Base-by-base conservation (phyloP, 495 filamentous ascomycete species). In the Xylaria sp. region DNA sequence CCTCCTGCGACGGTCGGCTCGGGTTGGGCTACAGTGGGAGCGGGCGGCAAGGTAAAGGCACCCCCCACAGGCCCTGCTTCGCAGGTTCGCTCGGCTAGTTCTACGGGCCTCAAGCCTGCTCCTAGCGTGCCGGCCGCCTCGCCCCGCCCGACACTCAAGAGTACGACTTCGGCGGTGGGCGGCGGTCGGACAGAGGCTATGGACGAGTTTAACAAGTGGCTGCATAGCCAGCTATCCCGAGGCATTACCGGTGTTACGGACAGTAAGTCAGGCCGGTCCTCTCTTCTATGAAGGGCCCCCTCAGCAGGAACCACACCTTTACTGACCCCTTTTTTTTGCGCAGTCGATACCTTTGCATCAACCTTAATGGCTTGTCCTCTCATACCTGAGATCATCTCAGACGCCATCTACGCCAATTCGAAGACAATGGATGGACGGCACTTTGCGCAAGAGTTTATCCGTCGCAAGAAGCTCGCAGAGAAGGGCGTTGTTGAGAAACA, bases 1-100 rank as follows among this genome's bases (percentile, higher is more conserved):
- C 73, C 81, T 31, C 73, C 77, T 21, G 73, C 79, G 8, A 53
- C 81, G 5, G 71, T 48, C 53, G 61, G 58, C 8, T 71, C 59
- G 76, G 94, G 93, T 24, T 98, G 97, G 97, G 95, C 94, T 41
- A 98, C 95, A 0, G 96, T 98, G 53, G 97, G 97, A n/a, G 93
- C 95, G 17, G 89, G 93, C 69, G 96, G 96, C 6, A 98, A 97
- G 82, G 87, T 91, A 41, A 98, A 97, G 85, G 83, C 89, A 19
- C 86, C 89, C 15, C 83, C 90, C 3, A 81, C 85, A 17, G 91
- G 88, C 72, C 81, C 83, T 71, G 79, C 63, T 14, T 31, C 29
- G 26, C 70, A 67, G 15, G 46, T 35, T 55, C 63, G 70, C 19
- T 66, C 70, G 9, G 19, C 80, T 78, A 77, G 71, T 81, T 41